These are phyloP conservation scores for Syzygium grande DNA, from an alignment of 345 rosid species.

Conservation along the genomic window DNA sequence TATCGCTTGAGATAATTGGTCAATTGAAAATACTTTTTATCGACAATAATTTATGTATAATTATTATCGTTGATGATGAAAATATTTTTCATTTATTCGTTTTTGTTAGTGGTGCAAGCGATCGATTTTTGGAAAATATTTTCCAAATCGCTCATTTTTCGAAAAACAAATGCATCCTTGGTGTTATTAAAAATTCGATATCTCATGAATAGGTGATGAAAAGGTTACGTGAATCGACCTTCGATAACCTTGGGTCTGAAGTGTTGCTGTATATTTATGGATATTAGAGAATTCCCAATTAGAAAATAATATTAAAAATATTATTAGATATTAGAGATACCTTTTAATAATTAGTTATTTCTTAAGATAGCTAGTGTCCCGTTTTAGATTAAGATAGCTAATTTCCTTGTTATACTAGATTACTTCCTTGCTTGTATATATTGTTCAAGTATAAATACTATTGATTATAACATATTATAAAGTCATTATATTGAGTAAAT, in stretches of 20 bases:
- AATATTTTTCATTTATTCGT: background rate
- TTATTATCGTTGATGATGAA: background rate
- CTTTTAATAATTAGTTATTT: background rate
- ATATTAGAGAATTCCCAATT: background rate
- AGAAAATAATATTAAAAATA: background rate
- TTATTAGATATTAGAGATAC: background rate
- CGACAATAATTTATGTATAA: rapidly evolving
- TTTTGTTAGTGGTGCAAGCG: background rate
- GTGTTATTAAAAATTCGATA: background rate
- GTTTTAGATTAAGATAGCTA: too few species aligned
- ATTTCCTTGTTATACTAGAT: too few species aligned
- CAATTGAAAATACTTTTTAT: background rate
- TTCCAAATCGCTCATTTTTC: too few species aligned
- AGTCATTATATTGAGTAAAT: too few species aligned
- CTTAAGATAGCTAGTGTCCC: too few species aligned
- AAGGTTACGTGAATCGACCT: background rate
- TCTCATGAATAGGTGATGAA: background rate
- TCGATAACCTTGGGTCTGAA: background rate
- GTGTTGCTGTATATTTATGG: background rate
- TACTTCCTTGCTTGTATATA: too few species aligned
- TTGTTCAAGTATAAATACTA: too few species aligned
- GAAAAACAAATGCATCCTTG: background rate
- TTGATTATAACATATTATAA: too few species aligned
- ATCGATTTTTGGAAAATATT: background rate
- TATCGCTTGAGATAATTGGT: too few species aligned